Conservation (phyloP, 2,329 filamentous ascomycete genomes). For the Fusarium bulbicola region DNA sequence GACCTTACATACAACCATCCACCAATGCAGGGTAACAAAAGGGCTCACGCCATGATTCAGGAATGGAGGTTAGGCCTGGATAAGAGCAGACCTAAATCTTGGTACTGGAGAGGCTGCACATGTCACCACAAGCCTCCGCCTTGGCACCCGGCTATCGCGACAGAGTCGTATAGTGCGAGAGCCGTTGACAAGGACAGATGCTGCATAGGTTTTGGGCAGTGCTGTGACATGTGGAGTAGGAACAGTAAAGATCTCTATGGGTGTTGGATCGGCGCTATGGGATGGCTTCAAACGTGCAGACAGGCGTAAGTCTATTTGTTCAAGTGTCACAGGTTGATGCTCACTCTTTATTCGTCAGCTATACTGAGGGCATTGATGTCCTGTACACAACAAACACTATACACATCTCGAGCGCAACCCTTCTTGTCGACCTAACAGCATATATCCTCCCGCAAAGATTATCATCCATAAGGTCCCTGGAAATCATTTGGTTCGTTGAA, state of each 20-base stretch:
- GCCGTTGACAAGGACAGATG: neutral
- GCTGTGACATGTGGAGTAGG: neutral
- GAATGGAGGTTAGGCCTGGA: neutral
- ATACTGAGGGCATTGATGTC: neutral
- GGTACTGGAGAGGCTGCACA: neutral
- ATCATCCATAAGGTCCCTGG: neutral
- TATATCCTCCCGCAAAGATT: neutral
- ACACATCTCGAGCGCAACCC: neutral
- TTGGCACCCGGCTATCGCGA: neutral
- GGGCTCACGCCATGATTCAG: neutral
- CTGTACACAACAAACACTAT: neutral
- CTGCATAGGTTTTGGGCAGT: neutral
- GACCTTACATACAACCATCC: neutral
- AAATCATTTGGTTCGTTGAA: neutral
- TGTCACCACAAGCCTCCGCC: neutral
- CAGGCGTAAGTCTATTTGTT: neutral
- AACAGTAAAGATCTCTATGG: neutral
- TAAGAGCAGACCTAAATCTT: neutral
- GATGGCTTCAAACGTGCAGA: neutral
- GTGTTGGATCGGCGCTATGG: neutral
- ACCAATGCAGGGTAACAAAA: neutral
- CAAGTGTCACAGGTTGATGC: fast-evolving
- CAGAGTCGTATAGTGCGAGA: neutral
- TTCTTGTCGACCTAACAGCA: neutral
- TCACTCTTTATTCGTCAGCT: neutral